Evolutionary conservation across 2,329 filamentous ascomycete species (phyloP), one percentile per base, ranked within the genome.

Genomic region (Trichoderma pleuroti): DNA sequence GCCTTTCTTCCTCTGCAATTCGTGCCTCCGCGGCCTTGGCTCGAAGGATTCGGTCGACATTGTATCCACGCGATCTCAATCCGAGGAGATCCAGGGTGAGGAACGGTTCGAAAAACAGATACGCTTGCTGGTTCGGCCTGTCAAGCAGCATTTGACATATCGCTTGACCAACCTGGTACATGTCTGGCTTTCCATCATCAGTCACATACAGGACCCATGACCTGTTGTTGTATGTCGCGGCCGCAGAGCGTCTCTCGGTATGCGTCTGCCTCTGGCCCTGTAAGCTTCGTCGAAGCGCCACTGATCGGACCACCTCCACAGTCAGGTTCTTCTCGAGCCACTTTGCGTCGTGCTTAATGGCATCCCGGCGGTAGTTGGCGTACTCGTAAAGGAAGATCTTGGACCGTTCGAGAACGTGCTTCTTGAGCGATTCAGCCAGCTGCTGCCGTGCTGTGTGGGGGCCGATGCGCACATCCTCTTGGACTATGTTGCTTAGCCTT

Each of bases 151-250:
- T 83, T 76, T 91, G 90, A 73, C 95, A 93, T 60, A 99, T 86
- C 30, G 93, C 93, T 75, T 94, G 92, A 70, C 93, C 96, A 74
- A 99, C 91, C 81, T 99, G 94, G 78, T 97, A 98, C 78, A 97
- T 88, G 77, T 98, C 94, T 34, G 89, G 91, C 71, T 88, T 88
- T 1, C 85, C 80, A 34, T 85, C 87, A 11, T 90, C 87, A 4
- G 91, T 91, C 46, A 98, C 89, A 77, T 91, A 97, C n/a, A 98
- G 82, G 5, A 90, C 86, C 78, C 88, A 91, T 18, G 87, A 86
- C 21, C 82, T 82, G 18, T 82, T 81, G 28, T 80, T 85, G 65
- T 85, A 84, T 57, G 86, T 82, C 52, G 88, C 90, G 42, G 91
- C 92, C 28, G 92, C 94, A 21, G 90, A 93, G 76, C 90, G 87